These are phyloP conservation scores for Taiozyma sp. DNA, from an alignment of 1,139 yeast genomes.

Conservation along the genomic window DNA sequence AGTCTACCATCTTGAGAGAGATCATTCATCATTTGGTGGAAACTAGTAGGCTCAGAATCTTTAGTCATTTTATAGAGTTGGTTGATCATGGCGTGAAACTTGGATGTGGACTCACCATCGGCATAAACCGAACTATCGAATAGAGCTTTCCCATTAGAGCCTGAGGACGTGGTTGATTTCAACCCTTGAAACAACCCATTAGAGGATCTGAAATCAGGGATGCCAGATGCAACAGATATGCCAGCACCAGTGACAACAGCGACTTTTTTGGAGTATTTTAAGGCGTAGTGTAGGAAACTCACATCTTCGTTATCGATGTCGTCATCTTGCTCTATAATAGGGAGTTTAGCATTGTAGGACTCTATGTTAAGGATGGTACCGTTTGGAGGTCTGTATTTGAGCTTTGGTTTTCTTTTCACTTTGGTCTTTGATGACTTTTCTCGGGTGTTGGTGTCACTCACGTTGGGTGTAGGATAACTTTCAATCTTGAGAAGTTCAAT, in stretches of 20 bases:
- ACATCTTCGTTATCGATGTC: slow-evolving; percentile 32
- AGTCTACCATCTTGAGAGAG: slow-evolving; percentile 61
- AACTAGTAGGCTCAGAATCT: slow-evolving; percentile 63
- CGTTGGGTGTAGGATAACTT: not conserved
- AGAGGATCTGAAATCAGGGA: slow-evolving; percentile 82
- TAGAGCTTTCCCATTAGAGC: slow-evolving; percentile 69
- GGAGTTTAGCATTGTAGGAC: slow-evolving; percentile 21
- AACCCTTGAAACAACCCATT: slow-evolving; percentile 72
- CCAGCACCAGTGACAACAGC: slow-evolving; percentile 83
- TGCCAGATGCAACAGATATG: slow-evolving; percentile 84
- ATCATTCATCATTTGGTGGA: slow-evolving; percentile 58
- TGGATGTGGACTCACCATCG: slow-evolving; percentile 50
- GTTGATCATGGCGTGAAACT: slow-evolving; percentile 72
- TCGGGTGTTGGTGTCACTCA: not conserved
- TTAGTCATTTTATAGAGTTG: slow-evolving; percentile 55
- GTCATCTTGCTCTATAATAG: slow-evolving; percentile 27
- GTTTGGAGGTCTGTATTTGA: slow-evolving; percentile 36
- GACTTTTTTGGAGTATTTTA: slow-evolving; percentile 44
- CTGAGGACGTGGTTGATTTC: slow-evolving; percentile 37
- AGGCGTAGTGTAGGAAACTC: slow-evolving; percentile 37
- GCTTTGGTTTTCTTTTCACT: slow-evolving; percentile 32
- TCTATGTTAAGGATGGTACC: slow-evolving; percentile 36
- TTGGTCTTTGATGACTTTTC: not conserved
- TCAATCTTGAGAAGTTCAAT: not conserved
- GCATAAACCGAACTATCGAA: slow-evolving; percentile 81